A percentile compares a stretch with the other conserved stretches of the same genome.
These are phyloP conservation scores for Pleurotus sapidus DNA, from an alignment of 768 basidiomycete genomes.

Conservation along the genomic window DNA sequence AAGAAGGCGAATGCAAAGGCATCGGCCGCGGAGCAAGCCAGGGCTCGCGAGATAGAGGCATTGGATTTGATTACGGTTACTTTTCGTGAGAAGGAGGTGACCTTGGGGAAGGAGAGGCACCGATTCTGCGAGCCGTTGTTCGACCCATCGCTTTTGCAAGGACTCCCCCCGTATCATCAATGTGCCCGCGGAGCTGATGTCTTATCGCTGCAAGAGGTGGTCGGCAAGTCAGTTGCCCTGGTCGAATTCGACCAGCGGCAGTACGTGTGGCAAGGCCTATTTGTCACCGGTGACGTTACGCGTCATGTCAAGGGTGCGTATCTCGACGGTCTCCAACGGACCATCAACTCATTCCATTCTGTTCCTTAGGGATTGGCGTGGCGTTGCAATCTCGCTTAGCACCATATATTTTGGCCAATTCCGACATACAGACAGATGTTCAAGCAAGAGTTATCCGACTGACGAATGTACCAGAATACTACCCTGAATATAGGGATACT, in stretches of 20 bases:
- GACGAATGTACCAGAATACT: conserved; percentile 81
- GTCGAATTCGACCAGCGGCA: conserved; percentile 65
- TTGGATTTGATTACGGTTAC: conserved; percentile 77
- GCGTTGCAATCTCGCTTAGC: conserved; percentile 73
- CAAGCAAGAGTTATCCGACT: conserved; percentile 66
- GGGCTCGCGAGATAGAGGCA: conserved; percentile 79
- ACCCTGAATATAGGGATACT: conserved; percentile 84
- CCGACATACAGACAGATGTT: conserved; percentile 67
- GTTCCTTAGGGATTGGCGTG: conserved; percentile 48
- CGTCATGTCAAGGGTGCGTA: conserved; percentile 64
- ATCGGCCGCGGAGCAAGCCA: conserved; percentile 75
- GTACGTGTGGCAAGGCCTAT: conserved; percentile 73
- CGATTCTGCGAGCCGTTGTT: conserved; percentile 90
- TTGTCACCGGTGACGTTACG: conserved; percentile 79
- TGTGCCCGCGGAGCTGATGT: conserved; percentile 23
- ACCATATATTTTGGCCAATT: conserved; percentile 55
- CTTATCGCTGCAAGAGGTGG: conserved; percentile 62
- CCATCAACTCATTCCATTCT: background rate
- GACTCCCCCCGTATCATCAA: conserved; percentile 24
- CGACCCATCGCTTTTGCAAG: conserved; percentile 58
- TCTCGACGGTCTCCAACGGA: no score
- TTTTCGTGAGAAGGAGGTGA: conserved; percentile 69
- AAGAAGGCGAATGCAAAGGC: conserved; percentile 71
- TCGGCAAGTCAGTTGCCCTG: conserved; percentile 58
- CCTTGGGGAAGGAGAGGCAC: conserved; percentile 85